phyloP scores from a whole-genome alignment of 2,329 filamentous ascomycete species.

The Elsinoe arachidis region DNA sequence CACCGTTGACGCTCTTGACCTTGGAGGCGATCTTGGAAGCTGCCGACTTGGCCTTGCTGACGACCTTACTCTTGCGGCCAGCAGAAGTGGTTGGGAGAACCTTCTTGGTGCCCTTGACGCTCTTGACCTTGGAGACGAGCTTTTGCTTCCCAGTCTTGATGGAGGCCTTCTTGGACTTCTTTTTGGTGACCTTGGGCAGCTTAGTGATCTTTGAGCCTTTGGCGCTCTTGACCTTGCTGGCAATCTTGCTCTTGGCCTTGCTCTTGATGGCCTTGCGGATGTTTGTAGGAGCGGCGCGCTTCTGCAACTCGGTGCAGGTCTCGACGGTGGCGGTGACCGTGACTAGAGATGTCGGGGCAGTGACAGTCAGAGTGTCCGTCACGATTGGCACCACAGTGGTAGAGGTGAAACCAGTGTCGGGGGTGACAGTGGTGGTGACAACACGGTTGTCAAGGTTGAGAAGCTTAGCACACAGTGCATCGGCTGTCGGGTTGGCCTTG shows the following conservation, averaged over 20 bases:
- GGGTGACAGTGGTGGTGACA: constrained; percentile 3
- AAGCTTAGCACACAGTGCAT: constrained; percentile 11
- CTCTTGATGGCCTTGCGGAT: constrained; percentile 1
- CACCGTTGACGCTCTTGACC: constrained; percentile 2
- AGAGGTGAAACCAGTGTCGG: constrained; percentile 5
- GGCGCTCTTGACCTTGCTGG: constrained; percentile 1
- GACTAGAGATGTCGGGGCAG: constrained; percentile 2
- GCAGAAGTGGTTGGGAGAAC: not conserved
- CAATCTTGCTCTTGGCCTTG: constrained; percentile 6
- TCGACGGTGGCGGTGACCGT: constrained; percentile 8
- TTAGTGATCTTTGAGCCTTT: not conserved
- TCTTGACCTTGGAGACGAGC: not conserved
- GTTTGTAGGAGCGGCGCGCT: not conserved
- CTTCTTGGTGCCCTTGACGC: constrained; percentile 6
- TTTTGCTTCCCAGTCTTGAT: not conserved
- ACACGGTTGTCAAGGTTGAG: not conserved
- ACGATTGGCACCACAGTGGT: constrained; percentile 1
- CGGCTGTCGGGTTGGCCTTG: constrained; percentile 10
- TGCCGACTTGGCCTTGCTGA: constrained; percentile 4
- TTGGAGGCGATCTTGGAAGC: constrained; percentile 6
- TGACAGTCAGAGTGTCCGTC: constrained; percentile 7
- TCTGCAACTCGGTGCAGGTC: not conserved
- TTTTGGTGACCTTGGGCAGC: not conserved
- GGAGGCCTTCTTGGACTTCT: not conserved
- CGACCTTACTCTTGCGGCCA: not conserved